Conservation (phyloP, 495 filamentous ascomycete species). For the Aspergillus egyptiacus region DNA sequence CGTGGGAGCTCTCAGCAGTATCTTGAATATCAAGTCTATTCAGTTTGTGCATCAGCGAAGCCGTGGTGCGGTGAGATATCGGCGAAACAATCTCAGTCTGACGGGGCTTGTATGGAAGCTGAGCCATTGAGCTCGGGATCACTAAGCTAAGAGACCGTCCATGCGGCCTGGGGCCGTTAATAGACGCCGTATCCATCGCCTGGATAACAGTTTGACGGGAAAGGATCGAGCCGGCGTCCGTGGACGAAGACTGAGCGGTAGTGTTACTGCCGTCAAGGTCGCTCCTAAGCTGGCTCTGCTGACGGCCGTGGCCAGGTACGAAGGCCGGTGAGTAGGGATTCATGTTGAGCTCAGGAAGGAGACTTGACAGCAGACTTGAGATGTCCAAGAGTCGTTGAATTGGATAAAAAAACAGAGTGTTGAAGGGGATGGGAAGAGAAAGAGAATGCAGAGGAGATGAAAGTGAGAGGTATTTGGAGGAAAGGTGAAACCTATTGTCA, state of each 20-base stretch:
- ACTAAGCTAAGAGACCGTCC: not conserved
- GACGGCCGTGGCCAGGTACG: not conserved
- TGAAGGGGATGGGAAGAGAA: conserved; percentile 7
- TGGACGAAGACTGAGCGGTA: not conserved
- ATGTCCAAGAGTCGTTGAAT: not conserved
- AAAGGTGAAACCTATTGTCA: not conserved
- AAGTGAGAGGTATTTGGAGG: conserved; percentile 11
- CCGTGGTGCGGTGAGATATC: not conserved
- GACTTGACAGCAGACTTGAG: not conserved
- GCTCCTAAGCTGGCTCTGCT: conserved; percentile 2
- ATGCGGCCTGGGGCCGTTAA: not conserved
- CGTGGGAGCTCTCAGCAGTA: not conserved
- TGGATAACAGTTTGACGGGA: not conserved
- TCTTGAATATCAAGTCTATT: conserved; percentile 3
- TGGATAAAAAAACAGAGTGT: conserved; percentile 4
- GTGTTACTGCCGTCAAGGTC: not conserved
- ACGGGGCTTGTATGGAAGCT: not conserved
- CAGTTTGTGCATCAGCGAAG: not conserved
- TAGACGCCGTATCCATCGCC: not conserved
- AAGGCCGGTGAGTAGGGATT: conserved; percentile 8
- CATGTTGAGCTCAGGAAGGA: not conserved
- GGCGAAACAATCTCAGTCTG: conserved; percentile 9
- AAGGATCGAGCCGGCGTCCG: not conserved
- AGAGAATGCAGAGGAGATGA: conserved; percentile 19
- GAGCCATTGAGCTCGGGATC: not conserved